Percentiles rank a stretch among this genome's conserved stretches.
These are phyloP conservation scores for Thelonectria discophora DNA, from an alignment of 2,329 filamentous ascomycete genomes.

Conservation along the genomic window DNA sequence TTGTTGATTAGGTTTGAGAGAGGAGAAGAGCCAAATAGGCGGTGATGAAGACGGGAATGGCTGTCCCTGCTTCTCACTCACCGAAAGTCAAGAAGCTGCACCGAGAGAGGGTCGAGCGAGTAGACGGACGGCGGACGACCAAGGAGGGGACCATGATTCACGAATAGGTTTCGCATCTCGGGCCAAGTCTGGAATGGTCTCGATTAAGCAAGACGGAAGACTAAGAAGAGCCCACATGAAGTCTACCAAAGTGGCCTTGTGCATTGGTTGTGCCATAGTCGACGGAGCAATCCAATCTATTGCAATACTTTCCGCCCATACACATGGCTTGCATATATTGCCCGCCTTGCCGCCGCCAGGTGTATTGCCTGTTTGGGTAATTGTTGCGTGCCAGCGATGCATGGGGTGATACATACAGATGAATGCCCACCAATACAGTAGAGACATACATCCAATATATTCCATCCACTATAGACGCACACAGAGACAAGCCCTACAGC, in stretches of 20 bases:
- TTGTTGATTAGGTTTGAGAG: neutral
- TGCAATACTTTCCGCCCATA: neutral
- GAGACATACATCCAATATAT: too few species aligned
- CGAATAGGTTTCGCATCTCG: constrained; percentile 18
- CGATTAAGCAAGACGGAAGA: neutral
- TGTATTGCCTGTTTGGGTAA: constrained; percentile 19
- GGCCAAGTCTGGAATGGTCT: constrained; percentile 19
- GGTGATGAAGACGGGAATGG: constrained; percentile 1
- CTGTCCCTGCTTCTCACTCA: neutral
- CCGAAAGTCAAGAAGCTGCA: neutral
- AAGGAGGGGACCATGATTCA: constrained; percentile 15
- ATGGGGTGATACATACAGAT: too few species aligned
- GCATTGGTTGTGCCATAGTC: neutral
- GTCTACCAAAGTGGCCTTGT: neutral
- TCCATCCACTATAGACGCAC: too few species aligned
- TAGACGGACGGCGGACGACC: constrained; percentile 4
- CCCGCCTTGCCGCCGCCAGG: neutral
- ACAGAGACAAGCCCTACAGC: too few species aligned
- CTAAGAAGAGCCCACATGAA: neutral
- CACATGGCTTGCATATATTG: neutral
- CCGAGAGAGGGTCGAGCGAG: constrained; percentile 1
- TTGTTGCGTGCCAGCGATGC: constrained; percentile 13
- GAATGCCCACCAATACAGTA: too few species aligned
- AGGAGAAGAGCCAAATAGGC: neutral
- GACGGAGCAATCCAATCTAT: neutral